These are phyloP conservation scores for Thraustochytrium striatum DNA, from an alignment of 352 stramenopile genomes.

Conservation along the genomic window DNA sequence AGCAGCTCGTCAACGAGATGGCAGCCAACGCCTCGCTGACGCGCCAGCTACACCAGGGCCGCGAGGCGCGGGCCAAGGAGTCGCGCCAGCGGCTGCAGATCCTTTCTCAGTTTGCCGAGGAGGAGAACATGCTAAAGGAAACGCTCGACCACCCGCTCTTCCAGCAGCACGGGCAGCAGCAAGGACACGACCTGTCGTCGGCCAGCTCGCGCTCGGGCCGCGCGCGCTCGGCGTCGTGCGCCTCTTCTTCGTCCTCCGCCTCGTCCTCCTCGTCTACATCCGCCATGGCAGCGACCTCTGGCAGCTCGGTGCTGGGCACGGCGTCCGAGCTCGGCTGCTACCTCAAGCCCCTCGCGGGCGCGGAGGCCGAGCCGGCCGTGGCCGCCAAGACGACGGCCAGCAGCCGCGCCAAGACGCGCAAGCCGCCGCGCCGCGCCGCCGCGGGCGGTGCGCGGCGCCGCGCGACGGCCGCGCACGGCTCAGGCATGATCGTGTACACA, in stretches of 20 bases:
- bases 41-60: constrained; percentile 22
- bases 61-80: neutral
- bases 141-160: constrained; percentile 39
- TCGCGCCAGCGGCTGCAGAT: constrained; percentile 22
- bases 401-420: too few species aligned
- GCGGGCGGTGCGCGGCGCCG: too few species aligned
- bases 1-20: constrained; percentile 41
- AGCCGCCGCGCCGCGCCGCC: too few species aligned
- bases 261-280: neutral
- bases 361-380: too few species aligned
- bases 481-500: too few species aligned
- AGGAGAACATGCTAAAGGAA: constrained; percentile 43
- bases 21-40: constrained; percentile 5
- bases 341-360: too few species aligned
- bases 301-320: too few species aligned
- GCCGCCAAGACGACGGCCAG: too few species aligned
- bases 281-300: too few species aligned
- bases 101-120: constrained; percentile 33
- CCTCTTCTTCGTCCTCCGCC: constrained; percentile 1
- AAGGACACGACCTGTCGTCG: neutral
- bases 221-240: neutral
- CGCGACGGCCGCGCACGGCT: too few species aligned
- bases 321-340: too few species aligned
- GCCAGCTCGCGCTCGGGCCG: neutral
- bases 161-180: neutral